Percentiles rank a stretch among this genome's conserved stretches.
Conservation (phyloP, 768 basidiomycete species). For the Zangia roseola region DNA sequence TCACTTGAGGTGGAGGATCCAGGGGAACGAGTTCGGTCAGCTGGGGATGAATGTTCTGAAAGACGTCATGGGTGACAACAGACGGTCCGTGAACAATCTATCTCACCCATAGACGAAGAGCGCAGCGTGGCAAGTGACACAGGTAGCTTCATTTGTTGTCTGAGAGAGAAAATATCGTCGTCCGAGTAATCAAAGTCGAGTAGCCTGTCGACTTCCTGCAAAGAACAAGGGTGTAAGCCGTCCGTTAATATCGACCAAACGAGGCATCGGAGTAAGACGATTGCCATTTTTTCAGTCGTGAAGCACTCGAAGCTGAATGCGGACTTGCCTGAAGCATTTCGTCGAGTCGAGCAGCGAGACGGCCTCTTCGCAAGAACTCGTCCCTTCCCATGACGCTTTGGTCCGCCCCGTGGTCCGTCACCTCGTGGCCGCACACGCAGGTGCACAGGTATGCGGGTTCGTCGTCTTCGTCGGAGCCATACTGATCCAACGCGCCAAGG, state of each 20-base stretch:
- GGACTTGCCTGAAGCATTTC: slow-evolving; percentile 70
- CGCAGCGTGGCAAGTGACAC: slow-evolving; percentile 50
- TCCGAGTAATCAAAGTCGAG: slow-evolving; percentile 80
- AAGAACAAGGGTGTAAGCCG: slow-evolving; percentile 5
- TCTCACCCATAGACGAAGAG: slow-evolving; percentile 54
- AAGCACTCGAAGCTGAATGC: neutral
- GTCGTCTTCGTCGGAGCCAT: slow-evolving; percentile 72
- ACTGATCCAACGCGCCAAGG: slow-evolving; percentile 56
- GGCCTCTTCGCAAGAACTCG: slow-evolving; percentile 70
- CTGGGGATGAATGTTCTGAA: slow-evolving; percentile 27
- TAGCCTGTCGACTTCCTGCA: slow-evolving; percentile 72
- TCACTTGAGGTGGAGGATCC: slow-evolving; percentile 48
- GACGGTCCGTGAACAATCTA: neutral
- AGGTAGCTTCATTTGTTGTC: slow-evolving; percentile 65
- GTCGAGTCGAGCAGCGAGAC: slow-evolving; percentile 77
- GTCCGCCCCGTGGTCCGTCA: slow-evolving; percentile 66
- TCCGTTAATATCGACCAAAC: slow-evolving; percentile 16
- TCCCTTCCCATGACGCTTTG: slow-evolving; percentile 51
- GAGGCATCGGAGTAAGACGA: slow-evolving; percentile 7
- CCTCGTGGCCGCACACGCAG: slow-evolving; percentile 71
- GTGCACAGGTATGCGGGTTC: slow-evolving; percentile 51
- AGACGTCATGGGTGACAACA: slow-evolving; percentile 2
- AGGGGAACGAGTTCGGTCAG: slow-evolving; percentile 17
- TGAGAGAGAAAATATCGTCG: slow-evolving; percentile 64
- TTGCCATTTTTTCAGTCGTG: slow-evolving; percentile 17